A percentile compares a stretch with the other conserved stretches of the same genome.
phyloP scores from a whole-genome alignment of 495 filamentous ascomycete genomes.

The Rusavskia elegans region DNA sequence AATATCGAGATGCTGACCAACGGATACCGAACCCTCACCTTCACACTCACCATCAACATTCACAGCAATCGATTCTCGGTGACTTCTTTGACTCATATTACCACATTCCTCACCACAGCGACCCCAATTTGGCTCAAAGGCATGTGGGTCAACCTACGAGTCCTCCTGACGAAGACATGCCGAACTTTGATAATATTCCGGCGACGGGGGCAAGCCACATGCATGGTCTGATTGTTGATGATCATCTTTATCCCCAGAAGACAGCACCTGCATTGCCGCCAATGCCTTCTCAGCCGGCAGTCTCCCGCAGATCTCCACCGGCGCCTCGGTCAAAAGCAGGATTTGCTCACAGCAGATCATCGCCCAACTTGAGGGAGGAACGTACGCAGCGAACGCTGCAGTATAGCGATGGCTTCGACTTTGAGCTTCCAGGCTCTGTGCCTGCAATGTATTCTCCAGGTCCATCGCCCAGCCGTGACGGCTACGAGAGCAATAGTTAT shows the following conservation, averaged over 20 bases:
- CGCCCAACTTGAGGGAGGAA: slow-evolving; percentile 43
- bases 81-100: slow-evolving; percentile 12
- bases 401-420: slow-evolving; percentile 38
- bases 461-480: slow-evolving; percentile 4
- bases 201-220: slow-evolving; percentile 15
- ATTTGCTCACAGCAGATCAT: slow-evolving; percentile 40
- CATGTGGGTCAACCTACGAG: background rate
- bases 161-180: slow-evolving; percentile 39
- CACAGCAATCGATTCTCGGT: slow-evolving; percentile 8
- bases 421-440: slow-evolving; percentile 52
- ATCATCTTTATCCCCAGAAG: slow-evolving; percentile 24
- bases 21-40: slow-evolving; percentile 1
- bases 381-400: slow-evolving; percentile 32
- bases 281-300: background rate
- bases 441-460: slow-evolving; percentile 27
- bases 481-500: background rate
- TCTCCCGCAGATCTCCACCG: slow-evolving; percentile 13
- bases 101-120: slow-evolving; percentile 2
- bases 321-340: slow-evolving; percentile 13
- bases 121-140: background rate
- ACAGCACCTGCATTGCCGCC: slow-evolving; percentile 8
- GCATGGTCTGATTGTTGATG: slow-evolving; percentile 27
- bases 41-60: slow-evolving; percentile 6
- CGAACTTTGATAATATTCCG: slow-evolving; percentile 57
- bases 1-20: background rate